Evolutionary conservation across 2,329 filamentous ascomycete species (phyloP).

Genomic region (Phaeophleospora eucalypticola): DNA sequence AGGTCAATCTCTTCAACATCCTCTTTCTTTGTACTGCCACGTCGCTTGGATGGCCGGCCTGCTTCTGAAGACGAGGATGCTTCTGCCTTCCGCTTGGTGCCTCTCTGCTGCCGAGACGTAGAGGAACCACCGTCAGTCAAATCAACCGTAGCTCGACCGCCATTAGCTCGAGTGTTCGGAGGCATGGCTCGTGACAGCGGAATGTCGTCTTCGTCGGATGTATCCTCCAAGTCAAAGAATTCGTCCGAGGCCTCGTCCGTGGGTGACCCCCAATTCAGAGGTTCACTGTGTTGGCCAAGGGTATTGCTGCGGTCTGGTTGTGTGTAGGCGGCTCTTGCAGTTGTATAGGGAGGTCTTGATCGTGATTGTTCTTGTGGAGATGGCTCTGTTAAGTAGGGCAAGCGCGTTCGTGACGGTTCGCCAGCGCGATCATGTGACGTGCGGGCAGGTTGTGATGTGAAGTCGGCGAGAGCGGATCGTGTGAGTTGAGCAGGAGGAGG

Average conservation of each 20-base stretch:
- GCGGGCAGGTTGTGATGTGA: no score
- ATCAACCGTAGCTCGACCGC: constrained; percentile 12
- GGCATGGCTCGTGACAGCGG: constrained; percentile 10
- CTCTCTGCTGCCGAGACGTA: neutral
- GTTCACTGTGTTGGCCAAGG: no score
- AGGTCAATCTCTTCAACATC: constrained; percentile 20
- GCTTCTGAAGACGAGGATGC: constrained; percentile 6
- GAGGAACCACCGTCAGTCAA: constrained; percentile 10
- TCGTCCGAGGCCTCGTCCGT: constrained; percentile 5
- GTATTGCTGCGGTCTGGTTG: no score
- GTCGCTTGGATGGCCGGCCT: constrained; percentile 12
- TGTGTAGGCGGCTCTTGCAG: no score
- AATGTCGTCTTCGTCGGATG: constrained; percentile 7
- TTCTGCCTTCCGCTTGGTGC: constrained; percentile 12
- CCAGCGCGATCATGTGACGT: no score
- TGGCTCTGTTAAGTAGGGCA: no score
- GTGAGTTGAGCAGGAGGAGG: no score
- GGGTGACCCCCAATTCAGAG: no score
- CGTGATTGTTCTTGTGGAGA: no score
- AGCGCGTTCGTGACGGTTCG: no score
- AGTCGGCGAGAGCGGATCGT: no score
- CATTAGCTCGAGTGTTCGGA: neutral
- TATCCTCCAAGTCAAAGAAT: constrained; percentile 19
- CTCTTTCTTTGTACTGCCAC: constrained; percentile 4
- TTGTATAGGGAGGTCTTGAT: no score